Evolutionary conservation across 2,329 filamentous ascomycete genomes (phyloP), one percentile per base, ranked within the genome.

Genomic region (Beauveria medogensis): DNA sequence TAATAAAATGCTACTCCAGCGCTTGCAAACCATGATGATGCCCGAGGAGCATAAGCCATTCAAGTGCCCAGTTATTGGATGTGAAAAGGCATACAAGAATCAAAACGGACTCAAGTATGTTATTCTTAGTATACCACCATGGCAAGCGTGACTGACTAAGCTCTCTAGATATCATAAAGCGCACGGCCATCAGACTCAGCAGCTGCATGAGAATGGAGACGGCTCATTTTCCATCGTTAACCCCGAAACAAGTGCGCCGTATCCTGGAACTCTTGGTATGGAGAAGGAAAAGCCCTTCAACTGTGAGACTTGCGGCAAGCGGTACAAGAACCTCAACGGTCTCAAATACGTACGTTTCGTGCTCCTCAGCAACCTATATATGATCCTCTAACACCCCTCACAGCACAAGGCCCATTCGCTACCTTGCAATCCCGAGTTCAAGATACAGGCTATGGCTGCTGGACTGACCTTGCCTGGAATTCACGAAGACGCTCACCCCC

Each of bases 281-380:
- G 94, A 99, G 77, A 99, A 97, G 74, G 93, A 97, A 78, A 99
- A 99, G 79, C 94, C 94, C 3, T 97, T 97, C 73, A 92, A 92
- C 71, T 99, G 94, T 74, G 92, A 97, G 66, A 89, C 92, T 12
- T 99, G 94, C 72, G 92, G 93, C 69, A 99, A 99, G 80, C 89
- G 94, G 57, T 99, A 99, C 78, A 99, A 99, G 86, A 99, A 99
- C 71, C 76, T 99, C 63, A 99, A 99, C 75, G 94, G 94, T 7
- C 83, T 99, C 64, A 99, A 99, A 85, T 99, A 99, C 72, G 85
- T 88, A 76, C 75, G 84, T 77, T 34, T 6, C 10, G 14, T 12
- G 22, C 28, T 18, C 26, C 22, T 22, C 14, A 22, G 2, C 28
- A 18, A 12, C 16, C 18, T 18, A n/a, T 62, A 52, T 8, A 20